Conservation (phyloP, 2,329 filamentous ascomycete species). For the Xylariomycetidae sp. region DNA sequence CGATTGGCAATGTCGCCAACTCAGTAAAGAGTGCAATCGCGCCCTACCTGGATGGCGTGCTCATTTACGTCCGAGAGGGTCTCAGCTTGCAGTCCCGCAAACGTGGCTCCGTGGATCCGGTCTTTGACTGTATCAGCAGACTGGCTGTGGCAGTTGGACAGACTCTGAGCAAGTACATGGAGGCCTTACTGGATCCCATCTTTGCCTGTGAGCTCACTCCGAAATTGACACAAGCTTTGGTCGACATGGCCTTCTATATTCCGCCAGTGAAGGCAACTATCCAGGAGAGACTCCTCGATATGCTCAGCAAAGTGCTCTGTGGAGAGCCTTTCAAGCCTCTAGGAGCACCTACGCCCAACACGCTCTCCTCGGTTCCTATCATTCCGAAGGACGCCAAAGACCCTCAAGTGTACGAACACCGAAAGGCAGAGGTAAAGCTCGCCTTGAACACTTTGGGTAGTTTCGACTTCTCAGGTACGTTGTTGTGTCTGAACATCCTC, state of each 20-base stretch:
- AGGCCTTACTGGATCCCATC: conserved; percentile 88
- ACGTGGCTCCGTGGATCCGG: conserved; percentile 63
- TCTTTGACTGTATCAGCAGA: conserved; percentile 97
- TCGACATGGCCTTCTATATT: conserved; percentile 99
- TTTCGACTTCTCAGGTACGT: conserved; percentile 75
- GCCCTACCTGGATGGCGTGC: conserved; percentile 88
- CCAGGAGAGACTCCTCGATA: conserved; percentile 87
- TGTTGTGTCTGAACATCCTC: neutral
- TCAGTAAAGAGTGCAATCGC: conserved; percentile 93
- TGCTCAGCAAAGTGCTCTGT: conserved; percentile 89
- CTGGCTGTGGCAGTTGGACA: conserved; percentile 92
- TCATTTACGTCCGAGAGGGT: conserved; percentile 89
- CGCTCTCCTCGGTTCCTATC: conserved; percentile 72
- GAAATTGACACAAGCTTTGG: conserved; percentile 87
- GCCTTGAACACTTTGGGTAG: conserved; percentile 94
- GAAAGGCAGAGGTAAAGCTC: conserved; percentile 83
- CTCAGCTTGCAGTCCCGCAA: conserved; percentile 72
- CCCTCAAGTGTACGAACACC: conserved; percentile 69
- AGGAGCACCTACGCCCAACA: conserved; percentile 78
- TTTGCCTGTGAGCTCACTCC: conserved; percentile 94
- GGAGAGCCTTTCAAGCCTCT: conserved; percentile 88
- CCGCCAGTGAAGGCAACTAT: conserved; percentile 89
- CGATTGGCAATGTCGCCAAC: conserved; percentile 93
- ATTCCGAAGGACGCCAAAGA: conserved; percentile 86
- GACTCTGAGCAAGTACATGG: conserved; percentile 97